A percentile compares a stretch with the other conserved stretches of the same genome.
Conservation (phyloP, 352 stramenopile species). For the Globisporangium cylindrosporum region DNA sequence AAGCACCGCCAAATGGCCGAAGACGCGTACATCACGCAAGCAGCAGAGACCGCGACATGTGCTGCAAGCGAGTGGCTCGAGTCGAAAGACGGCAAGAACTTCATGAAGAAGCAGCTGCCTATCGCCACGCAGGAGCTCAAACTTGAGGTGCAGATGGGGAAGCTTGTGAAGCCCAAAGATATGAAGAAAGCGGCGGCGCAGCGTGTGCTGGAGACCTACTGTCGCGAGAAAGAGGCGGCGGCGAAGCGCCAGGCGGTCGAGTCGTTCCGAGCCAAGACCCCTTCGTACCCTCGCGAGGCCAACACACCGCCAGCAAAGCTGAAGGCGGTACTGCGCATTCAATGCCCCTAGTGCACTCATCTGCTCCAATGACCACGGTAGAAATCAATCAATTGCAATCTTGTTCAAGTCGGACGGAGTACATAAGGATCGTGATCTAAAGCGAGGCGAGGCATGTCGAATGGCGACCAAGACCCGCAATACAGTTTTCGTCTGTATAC, state of each 20-base stretch:
- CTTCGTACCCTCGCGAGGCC: constrained; percentile 11
- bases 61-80: constrained; percentile 54
- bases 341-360: not conserved
- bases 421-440: no score
- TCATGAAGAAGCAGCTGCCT: constrained; percentile 50
- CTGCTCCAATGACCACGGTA: no score
- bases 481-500: no score
- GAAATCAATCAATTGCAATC: no score
- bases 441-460: no score
- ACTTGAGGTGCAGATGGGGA: constrained; percentile 38
- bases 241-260: constrained; percentile 12
- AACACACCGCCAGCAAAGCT: not conserved
- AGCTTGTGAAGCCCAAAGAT: constrained; percentile 34
- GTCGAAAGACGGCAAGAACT: constrained; percentile 50
- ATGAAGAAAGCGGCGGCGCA: constrained; percentile 10
- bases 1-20: constrained; percentile 34
- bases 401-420: no score
- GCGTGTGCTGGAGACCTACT: constrained; percentile 5
- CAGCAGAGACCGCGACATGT: constrained; percentile 17
- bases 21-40: constrained; percentile 22
- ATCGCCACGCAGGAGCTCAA: constrained; percentile 50
- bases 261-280: constrained; percentile 6
- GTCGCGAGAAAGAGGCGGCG: constrained; percentile 7
- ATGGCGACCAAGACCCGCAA: no score
- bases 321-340: not conserved